phyloP scores from a whole-genome alignment of 192 early-diverging fungal species.

The Endogone sp. region DNA sequence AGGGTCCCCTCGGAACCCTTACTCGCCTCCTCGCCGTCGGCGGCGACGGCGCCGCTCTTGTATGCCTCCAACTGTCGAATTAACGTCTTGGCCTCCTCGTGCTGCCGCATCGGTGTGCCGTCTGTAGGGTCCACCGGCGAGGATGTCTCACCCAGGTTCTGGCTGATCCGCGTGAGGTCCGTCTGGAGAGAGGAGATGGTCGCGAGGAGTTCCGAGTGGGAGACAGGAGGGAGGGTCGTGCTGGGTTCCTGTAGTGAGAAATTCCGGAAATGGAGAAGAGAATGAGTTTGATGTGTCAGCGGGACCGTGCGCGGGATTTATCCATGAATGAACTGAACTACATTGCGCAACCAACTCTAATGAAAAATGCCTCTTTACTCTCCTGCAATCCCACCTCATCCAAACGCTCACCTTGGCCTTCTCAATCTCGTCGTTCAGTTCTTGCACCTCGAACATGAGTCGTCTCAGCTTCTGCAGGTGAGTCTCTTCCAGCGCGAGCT shows the following conservation, averaged over 20 bases:
- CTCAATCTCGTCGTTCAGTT: slow-evolving; percentile 67
- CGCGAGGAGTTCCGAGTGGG: slow-evolving; percentile 41
- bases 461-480: slow-evolving; percentile 69
- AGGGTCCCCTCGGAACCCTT: not conserved
- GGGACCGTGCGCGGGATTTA: no score
- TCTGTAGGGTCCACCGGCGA: slow-evolving; percentile 24
- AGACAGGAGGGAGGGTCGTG: slow-evolving; percentile 13
- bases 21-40: no score
- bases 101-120: slow-evolving; percentile 32
- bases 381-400: not conserved
- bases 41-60: slow-evolving; percentile 27
- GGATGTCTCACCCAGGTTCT: not conserved
- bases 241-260: slow-evolving; percentile 2
- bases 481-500: slow-evolving; percentile 57
- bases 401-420: slow-evolving; percentile 40
- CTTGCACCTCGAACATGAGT: slow-evolving; percentile 79
- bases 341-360: no score
- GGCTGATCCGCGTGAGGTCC: slow-evolving; percentile 32
- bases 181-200: slow-evolving; percentile 48
- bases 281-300: not conserved
- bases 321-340: no score
- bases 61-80: slow-evolving; percentile 50
- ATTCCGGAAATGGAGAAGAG: not conserved
- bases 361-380: no score
- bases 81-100: slow-evolving; percentile 44